Conservation (phyloP, 129 eudicot genomes). For the Flaveria sonorensis region DNA sequence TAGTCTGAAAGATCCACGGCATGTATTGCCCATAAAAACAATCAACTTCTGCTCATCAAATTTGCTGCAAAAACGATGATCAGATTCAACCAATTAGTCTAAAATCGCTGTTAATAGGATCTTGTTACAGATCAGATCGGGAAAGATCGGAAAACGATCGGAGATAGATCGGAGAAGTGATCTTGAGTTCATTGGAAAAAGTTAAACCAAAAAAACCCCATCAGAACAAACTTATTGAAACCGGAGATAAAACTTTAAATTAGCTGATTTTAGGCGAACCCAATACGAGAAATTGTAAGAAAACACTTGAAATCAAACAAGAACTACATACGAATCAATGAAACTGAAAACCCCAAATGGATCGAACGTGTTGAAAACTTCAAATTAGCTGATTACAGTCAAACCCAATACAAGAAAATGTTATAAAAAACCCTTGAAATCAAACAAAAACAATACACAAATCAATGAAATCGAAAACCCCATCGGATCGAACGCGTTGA, state of each 20-base stretch:
- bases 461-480: too few species aligned
- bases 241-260: constrained; percentile 1
- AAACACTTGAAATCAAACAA: neutral
- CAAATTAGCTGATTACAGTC: too few species aligned
- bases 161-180: neutral
- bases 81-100: neutral
- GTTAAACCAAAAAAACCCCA: neutral
- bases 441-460: too few species aligned
- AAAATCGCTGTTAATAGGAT: constrained; percentile 14
- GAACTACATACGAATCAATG: neutral
- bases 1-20: constrained; percentile 94
- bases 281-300: neutral
- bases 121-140: constrained; percentile 28
- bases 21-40: constrained; percentile 99
- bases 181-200: too few species aligned
- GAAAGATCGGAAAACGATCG: too few species aligned
- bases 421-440: too few species aligned
- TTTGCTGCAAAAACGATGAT: constrained; percentile 25
- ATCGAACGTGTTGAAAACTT: too few species aligned
- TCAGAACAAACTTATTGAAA: neutral
- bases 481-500: too few species aligned
- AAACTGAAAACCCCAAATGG: too few species aligned
- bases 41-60: constrained; percentile 42
- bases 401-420: too few species aligned
- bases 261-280: neutral